Conservation (phyloP, 345 rosid species). For the Euphorbia lathyris region DNA sequence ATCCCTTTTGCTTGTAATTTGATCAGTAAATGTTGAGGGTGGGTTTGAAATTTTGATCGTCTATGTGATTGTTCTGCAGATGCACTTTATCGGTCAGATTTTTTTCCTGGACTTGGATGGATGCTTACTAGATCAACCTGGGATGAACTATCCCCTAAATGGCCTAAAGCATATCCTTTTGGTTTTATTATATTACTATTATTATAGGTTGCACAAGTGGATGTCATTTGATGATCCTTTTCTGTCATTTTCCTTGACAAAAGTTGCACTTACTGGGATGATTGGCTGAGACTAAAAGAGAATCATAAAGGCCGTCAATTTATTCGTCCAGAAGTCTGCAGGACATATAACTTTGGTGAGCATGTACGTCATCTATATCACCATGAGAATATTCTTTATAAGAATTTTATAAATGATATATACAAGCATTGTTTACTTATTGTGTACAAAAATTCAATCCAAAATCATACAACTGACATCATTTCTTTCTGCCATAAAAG, state of each 20-base stretch:
- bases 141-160: constrained; percentile 98
- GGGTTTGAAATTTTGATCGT: constrained; percentile 8
- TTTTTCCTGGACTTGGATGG: constrained; percentile 99
- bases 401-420: background rate
- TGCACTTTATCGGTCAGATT: constrained; percentile 89
- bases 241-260: constrained; percentile 52
- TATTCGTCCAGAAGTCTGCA: constrained; percentile 93
- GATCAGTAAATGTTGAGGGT: background rate
- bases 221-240: constrained; percentile 10
- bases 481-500: background rate
- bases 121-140: constrained; percentile 79
- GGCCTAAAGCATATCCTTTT: constrained; percentile 99
- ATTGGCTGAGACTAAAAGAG: constrained; percentile 91
- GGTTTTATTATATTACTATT: background rate
- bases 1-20: background rate
- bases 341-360: constrained; percentile 98
- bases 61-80: constrained; percentile 47
- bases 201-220: constrained; percentile 15
- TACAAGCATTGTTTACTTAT: background rate
- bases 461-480: background rate
- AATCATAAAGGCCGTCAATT: constrained; percentile 93
- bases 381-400: constrained; percentile 12
- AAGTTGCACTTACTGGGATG: constrained; percentile 94
- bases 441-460: background rate
- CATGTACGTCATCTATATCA: constrained; percentile 49